Percentiles rank a stretch among this genome's conserved stretches.
Conservation (phyloP, 495 filamentous ascomycete species). For the Hapsidospora chrysogenum region DNA sequence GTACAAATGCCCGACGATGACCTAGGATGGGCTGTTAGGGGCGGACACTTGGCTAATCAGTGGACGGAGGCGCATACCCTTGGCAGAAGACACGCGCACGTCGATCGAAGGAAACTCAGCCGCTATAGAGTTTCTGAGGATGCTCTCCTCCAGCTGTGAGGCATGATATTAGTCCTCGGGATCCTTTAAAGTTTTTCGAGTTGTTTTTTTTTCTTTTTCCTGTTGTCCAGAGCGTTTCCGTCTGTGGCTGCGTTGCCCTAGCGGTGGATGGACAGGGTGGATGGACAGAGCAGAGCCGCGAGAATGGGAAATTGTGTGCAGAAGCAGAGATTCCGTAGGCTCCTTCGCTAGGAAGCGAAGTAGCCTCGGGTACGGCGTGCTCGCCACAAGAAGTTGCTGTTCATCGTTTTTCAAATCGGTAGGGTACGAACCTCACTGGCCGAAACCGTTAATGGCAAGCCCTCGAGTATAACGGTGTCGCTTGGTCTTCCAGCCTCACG, state of each 20-base stretch:
- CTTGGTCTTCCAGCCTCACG: slow-evolving; percentile 1
- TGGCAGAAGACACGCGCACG: background rate
- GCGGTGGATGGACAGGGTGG: too few species aligned
- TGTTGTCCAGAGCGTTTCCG: too few species aligned
- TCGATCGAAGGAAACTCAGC: background rate
- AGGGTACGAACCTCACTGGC: slow-evolving; percentile 2
- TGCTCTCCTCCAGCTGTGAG: slow-evolving; percentile 1
- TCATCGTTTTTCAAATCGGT: background rate
- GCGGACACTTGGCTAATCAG: background rate
- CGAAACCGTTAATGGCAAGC: slow-evolving; percentile 14
- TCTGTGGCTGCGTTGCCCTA: too few species aligned
- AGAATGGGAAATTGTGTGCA: too few species aligned
- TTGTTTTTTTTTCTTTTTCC: too few species aligned
- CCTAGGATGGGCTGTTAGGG: background rate
- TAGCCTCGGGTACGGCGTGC: too few species aligned
- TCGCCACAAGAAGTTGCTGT: too few species aligned
- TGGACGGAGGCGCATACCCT: background rate
- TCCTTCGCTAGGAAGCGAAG: too few species aligned
- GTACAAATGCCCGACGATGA: slow-evolving; percentile 2
- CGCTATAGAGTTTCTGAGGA: background rate
- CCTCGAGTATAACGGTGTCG: slow-evolving; percentile 44
- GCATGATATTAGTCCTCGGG: background rate
- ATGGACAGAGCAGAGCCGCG: too few species aligned
- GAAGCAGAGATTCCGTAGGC: too few species aligned
- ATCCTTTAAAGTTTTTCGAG: background rate